A percentile compares a stretch with the other conserved stretches of the same genome.
Conservation (phyloP, 169 alveolate genomes). For the Plasmodium coatneyi region DNA sequence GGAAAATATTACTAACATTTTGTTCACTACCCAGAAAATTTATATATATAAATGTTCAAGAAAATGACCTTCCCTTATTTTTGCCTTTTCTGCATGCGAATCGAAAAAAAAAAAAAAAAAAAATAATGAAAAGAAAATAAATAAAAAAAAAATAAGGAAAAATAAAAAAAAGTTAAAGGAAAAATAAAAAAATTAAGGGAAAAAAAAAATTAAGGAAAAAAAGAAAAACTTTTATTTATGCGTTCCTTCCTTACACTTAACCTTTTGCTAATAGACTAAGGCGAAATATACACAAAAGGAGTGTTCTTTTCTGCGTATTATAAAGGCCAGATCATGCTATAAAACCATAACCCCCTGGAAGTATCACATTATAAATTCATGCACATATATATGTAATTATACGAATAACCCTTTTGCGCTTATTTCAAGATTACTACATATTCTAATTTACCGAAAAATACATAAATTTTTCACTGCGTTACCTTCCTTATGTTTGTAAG, state of each 20-base stretch:
- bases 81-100: slow-evolving; percentile 6
- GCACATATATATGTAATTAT: neutral
- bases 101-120: neutral
- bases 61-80: neutral
- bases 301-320: neutral
- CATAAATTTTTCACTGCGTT: neutral
- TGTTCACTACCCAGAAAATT: neutral
- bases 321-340: neutral
- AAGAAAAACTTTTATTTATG: neutral
- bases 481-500: neutral
- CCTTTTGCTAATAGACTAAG: neutral
- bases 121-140: too few species aligned
- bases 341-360: neutral
- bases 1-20: neutral
- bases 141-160: neutral
- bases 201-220: neutral
- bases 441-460: neutral
- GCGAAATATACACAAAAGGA: neutral
- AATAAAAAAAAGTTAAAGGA: neutral
- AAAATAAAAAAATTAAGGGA: neutral
- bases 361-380: neutral
- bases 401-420: neutral
- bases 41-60: neutral
- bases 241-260: neutral
- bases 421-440: neutral